These are phyloP conservation scores for Candida nemodendra DNA, from an alignment of 805 yeast species.

Conservation along the genomic window DNA sequence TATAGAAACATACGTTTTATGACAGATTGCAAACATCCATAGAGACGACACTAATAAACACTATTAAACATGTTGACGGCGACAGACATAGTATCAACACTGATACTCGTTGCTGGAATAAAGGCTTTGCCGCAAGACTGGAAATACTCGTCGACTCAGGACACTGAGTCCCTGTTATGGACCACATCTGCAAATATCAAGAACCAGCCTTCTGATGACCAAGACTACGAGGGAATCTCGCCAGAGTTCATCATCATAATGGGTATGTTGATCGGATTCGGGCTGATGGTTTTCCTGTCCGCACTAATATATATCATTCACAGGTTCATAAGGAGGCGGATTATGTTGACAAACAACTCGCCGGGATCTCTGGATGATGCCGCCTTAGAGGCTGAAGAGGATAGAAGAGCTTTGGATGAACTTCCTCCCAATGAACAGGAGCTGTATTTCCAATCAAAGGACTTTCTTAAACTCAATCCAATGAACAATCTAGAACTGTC, in stretches of 20 bases:
- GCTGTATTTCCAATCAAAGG: constrained; percentile 64
- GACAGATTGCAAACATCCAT: too few relatives aligned
- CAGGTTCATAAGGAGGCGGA: constrained; percentile 16
- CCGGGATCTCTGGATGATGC: constrained; percentile 68
- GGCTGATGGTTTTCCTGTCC: constrained; percentile 16
- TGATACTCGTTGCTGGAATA: too few relatives aligned
- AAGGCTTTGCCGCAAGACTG: too few relatives aligned
- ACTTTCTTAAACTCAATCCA: constrained; percentile 42
- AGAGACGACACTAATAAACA: too few relatives aligned
- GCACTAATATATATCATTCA: constrained; percentile 15
- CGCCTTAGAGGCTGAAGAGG: constrained; percentile 57
- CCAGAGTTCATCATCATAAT: constrained; percentile 19
- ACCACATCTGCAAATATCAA: constrained; percentile 1
- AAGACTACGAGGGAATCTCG: constrained; percentile 6
- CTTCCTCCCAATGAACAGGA: constrained; percentile 70
- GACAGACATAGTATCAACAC: too few relatives aligned
- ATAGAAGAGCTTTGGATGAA: constrained; percentile 52
- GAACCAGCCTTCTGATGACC: constrained; percentile 1
- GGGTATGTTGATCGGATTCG: constrained; percentile 26
- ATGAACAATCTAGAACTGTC: constrained; percentile 33
- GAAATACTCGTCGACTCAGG: too few relatives aligned
- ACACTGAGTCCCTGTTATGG: too few relatives aligned
- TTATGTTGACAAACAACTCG: constrained; percentile 33
- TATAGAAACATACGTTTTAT: too few relatives aligned
- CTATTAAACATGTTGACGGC: too few relatives aligned